phyloP scores from a whole-genome alignment of 2,329 filamentous ascomycete species.

The Penicillium sp. region DNA sequence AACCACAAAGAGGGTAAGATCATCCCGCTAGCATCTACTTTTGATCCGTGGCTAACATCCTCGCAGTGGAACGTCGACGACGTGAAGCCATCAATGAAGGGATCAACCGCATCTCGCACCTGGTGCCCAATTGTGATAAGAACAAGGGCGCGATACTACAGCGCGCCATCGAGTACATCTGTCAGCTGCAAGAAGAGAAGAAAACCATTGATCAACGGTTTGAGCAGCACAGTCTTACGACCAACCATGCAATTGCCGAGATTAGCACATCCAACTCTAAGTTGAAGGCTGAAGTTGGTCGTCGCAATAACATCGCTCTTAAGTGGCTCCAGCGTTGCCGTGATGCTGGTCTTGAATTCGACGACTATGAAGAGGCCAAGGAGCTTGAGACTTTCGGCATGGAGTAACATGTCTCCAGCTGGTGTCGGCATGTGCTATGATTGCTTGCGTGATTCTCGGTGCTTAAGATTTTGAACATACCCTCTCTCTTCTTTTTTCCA shows the following conservation, averaged over 20 bases:
- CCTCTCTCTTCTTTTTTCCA: constrained; percentile 17
- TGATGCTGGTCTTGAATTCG: constrained; percentile 45
- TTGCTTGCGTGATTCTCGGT: constrained; percentile 15
- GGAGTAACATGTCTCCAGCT: constrained; percentile 22
- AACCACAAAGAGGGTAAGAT: constrained; percentile 92
- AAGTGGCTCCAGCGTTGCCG: constrained; percentile 46
- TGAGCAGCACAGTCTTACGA: constrained; percentile 42
- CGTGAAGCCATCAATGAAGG: constrained; percentile 98
- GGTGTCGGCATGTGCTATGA: constrained; percentile 26
- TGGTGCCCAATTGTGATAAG: constrained; percentile 96
- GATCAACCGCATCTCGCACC: constrained; percentile 95
- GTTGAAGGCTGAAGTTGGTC: constrained; percentile 84
- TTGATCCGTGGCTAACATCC: background rate
- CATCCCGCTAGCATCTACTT: background rate
- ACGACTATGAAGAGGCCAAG: constrained; percentile 44
- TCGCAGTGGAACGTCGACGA: constrained; percentile 81
- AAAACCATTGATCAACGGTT: constrained; percentile 40
- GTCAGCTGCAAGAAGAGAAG: constrained; percentile 58
- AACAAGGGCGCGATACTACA: constrained; percentile 97
- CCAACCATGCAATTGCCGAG: constrained; percentile 58
- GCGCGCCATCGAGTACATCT: constrained; percentile 89
- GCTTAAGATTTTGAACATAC: constrained; percentile 26
- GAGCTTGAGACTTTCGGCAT: constrained; percentile 36
- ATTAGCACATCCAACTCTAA: constrained; percentile 92
- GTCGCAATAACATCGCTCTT: constrained; percentile 65